phyloP scores from a whole-genome alignment of 169 alveolate genomes.

The Theileria sp. region DNA sequence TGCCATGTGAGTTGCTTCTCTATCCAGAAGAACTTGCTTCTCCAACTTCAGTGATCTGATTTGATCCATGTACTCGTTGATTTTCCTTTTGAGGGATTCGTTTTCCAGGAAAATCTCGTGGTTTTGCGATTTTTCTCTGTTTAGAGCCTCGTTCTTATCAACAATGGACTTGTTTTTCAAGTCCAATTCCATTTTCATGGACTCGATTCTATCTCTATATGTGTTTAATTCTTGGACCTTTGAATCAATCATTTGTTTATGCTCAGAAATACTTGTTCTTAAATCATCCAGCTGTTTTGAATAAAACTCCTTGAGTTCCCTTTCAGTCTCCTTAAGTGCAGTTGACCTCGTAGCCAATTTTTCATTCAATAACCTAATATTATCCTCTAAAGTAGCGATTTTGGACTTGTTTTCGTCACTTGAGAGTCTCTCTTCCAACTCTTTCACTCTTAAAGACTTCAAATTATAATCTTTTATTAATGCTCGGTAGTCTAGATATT shows the following conservation, averaged over 20 bases:
- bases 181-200: conserved; percentile 11
- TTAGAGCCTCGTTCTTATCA: neutral
- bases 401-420: neutral
- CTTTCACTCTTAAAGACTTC: neutral
- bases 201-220: neutral
- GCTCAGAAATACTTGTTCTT: neutral
- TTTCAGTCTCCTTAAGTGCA: conserved; percentile 35
- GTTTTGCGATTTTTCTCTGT: conserved; percentile 24
- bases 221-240: conserved; percentile 13
- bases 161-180: neutral
- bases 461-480: neutral
- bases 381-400: neutral
- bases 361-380: conserved; percentile 5
- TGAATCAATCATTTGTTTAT: neutral
- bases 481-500: neutral
- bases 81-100: conserved; percentile 8
- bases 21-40: conserved; percentile 20
- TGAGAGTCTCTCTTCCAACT: neutral
- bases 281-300: conserved; percentile 31
- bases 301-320: conserved; percentile 24
- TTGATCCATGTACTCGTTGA: conserved; percentile 25
- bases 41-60: conserved; percentile 17
- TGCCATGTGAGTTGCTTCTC: conserved; percentile 5
- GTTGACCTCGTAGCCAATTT: conserved; percentile 11
- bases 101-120: conserved; percentile 21